phyloP scores from a whole-genome alignment of 768 basidiomycete species.

The Dictyophora rubrovolvata region DNA sequence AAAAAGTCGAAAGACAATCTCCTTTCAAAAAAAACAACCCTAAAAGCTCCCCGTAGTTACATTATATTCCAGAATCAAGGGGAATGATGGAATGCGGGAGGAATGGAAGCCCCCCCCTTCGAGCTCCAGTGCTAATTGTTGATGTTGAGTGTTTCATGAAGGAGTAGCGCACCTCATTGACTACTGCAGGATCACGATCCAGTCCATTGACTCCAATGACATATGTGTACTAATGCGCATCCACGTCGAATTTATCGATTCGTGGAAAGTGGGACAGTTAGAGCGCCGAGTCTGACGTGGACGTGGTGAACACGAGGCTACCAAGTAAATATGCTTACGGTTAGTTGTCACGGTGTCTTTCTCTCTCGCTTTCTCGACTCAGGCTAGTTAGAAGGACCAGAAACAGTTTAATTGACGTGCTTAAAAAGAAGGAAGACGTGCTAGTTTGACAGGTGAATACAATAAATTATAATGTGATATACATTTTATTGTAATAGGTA shows the following conservation, averaged over 20 bases:
- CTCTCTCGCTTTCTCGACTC: too few species aligned
- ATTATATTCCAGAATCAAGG: not conserved
- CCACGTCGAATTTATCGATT: not conserved
- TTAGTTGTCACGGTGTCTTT: too few species aligned
- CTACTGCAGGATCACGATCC: not conserved
- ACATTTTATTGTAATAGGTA: too few species aligned
- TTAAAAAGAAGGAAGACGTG: too few species aligned
- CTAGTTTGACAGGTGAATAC: too few species aligned
- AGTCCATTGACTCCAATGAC: too few species aligned
- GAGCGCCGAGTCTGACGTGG: not conserved
- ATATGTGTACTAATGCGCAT: not conserved
- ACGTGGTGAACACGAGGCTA: not conserved
- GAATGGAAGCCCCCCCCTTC: not conserved
- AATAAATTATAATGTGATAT: too few species aligned
- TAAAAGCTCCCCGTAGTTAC: too few species aligned
- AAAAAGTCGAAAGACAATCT: too few species aligned
- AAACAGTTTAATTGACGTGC: too few species aligned
- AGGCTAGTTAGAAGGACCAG: too few species aligned
- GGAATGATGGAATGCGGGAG: not conserved
- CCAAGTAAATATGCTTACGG: not conserved
- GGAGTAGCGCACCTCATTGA: not conserved
- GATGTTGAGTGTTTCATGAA: not conserved
- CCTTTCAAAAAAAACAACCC: too few species aligned
- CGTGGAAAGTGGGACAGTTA: not conserved
- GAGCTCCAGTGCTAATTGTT: not conserved